Base-by-base conservation (phyloP, 805 yeast genomes). In the Candida stauntonica region DNA sequence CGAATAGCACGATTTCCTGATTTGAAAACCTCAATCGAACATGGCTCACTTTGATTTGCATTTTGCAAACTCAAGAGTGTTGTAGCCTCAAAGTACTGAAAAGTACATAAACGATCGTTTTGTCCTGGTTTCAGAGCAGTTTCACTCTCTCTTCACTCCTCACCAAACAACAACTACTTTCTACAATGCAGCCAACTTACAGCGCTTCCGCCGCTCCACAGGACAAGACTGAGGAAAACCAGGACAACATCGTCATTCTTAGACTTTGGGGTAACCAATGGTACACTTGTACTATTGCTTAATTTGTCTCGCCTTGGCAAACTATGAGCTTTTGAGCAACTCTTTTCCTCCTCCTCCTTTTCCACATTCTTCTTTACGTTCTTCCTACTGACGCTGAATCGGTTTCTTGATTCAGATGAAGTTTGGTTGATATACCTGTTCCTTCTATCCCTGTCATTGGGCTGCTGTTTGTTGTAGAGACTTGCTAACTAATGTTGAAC, bases 231-330 rank as follows among this genome's bases (percentile, higher is more conserved):
- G 39, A 35, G 17, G 21, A 24, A 11, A 21, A 27, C 23, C 14
- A 34, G 15, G 40, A 37, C 29, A 24, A 36, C 31, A 26, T 29
- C 24, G 19, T 37, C 33, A 15, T 37, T 9, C 26, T 34, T 17
- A 15, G 20, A 13, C 27, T 26, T 14, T 31, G 31, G 29, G 40
- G 35, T n/a, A 26, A 23, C 27, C 18, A 14, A n/a, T 36, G 39
- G 39, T 30, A 31, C 35, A 14, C 31, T 9, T 37, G 40, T 19
- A 37, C 40, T 26, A 37, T 37, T 32, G 35, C 35, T n/a, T 32
- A 32, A 32, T 19, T 31, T 8, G 24, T 21, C 24, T 21, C n/a
- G n/a, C n/a, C n/a, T n/a, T n/a, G n/a, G n/a, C n/a, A n/a, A n/a
- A n/a, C n/a, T n/a, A n/a, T n/a, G n/a, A n/a, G n/a, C n/a, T n/a